These are phyloP conservation scores for Thraustotheca clavata DNA, from an alignment of 352 stramenopile species.

Conservation along the genomic window DNA sequence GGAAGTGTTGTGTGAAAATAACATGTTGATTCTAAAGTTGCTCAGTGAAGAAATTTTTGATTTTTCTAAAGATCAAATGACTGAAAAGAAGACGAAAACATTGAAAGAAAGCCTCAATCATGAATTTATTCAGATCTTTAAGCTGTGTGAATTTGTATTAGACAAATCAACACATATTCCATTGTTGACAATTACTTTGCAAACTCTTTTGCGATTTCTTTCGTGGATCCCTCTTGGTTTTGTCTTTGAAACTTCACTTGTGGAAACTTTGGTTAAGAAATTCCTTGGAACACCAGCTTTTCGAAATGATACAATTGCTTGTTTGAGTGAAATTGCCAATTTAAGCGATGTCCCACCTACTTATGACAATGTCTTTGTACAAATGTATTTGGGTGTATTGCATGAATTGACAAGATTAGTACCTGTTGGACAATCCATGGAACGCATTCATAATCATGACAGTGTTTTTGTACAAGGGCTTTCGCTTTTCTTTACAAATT, in stretches of 20 bases:
- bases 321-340: constrained; percentile 96
- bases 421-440: constrained; percentile 85
- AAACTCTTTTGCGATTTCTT: constrained; percentile 96
- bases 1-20: constrained; percentile 99
- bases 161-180: constrained; percentile 88
- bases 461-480: constrained; percentile 96
- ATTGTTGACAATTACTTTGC: constrained; percentile 93
- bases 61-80: constrained; percentile 97
- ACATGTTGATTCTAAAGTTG: constrained; percentile 99
- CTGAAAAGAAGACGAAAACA: constrained; percentile 95
- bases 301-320: constrained; percentile 96
- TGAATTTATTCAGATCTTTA: constrained; percentile 98
- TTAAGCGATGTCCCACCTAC: constrained; percentile 86
- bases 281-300: constrained; percentile 93
- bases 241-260: constrained; percentile 97
- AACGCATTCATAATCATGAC: constrained; percentile 90
- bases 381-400: constrained; percentile 94
- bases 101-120: constrained; percentile 98
- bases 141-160: constrained; percentile 98
- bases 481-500: constrained; percentile 95
- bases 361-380: constrained; percentile 93
- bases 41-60: constrained; percentile 99
- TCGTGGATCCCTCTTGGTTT: constrained; percentile 98
- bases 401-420: constrained; percentile 89
- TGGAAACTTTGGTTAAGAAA: constrained; percentile 94